These are phyloP conservation scores for Citrus mangshanensis DNA, from an alignment of 345 rosid genomes.

Conservation along the genomic window DNA sequence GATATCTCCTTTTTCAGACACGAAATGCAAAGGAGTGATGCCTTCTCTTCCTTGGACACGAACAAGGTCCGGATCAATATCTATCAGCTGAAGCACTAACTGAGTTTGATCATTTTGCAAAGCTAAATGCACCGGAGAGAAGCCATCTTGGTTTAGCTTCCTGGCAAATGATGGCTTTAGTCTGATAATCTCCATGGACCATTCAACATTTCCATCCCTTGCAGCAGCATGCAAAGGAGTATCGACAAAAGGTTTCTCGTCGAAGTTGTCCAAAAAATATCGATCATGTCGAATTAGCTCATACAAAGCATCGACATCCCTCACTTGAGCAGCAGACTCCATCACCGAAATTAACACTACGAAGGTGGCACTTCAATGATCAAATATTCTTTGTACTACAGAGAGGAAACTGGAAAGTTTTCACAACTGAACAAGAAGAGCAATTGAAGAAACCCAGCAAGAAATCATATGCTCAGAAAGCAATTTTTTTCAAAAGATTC, in stretches of 20 bases:
- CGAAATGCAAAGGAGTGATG: constrained; percentile 18
- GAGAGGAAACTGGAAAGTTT: too few species aligned
- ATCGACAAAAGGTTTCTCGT: constrained; percentile 21
- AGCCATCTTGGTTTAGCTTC: constrained; percentile 26
- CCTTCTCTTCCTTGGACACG: constrained; percentile 22
- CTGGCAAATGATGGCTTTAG: constrained; percentile 34
- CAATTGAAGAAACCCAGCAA: too few species aligned
- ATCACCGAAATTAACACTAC: not conserved
- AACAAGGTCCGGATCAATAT: constrained; percentile 10
- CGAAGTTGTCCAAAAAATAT: constrained; percentile 9
- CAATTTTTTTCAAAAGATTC: too few species aligned
- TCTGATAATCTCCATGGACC: constrained; percentile 28
- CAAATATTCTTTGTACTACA: too few species aligned
- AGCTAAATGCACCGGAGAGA: constrained; percentile 34
- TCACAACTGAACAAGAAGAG: too few species aligned
- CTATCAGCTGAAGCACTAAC: constrained; percentile 1
- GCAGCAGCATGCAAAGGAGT: constrained; percentile 40
- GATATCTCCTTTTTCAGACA: not conserved
- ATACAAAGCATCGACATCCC: constrained; percentile 25
- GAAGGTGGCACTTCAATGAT: not conserved
- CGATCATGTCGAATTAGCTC: constrained; percentile 18
- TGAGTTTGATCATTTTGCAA: constrained; percentile 4
- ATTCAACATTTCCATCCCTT: constrained; percentile 22
- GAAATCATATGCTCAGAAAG: too few species aligned
- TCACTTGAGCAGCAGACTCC: constrained; percentile 8